Evolutionary conservation across 2,329 filamentous ascomycete species (phyloP), one percentile per base, ranked within the genome.

Genomic region (Ophiostoma sp.): DNA sequence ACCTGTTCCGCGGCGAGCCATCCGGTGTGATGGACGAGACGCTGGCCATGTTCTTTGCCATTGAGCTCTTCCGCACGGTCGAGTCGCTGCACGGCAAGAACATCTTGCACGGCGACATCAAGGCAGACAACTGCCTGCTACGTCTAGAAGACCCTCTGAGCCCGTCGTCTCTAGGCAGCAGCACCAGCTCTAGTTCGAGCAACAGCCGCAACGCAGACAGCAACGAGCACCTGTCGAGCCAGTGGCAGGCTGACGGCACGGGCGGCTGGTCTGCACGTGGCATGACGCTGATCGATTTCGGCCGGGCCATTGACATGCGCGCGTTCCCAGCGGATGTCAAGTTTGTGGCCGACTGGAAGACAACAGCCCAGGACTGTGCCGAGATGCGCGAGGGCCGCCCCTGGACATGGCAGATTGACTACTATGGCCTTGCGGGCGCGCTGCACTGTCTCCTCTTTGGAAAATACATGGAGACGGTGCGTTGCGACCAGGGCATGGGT

Each of bases 361-460:
- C 93, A 0, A 89, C 89, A 19, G 88, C 92, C 31, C 91, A 94
- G 70, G 96, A 99, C 82, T 99, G 96, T 82, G 92, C 93, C 22
- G 96, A 99, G 85, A 97, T 98, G 89, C 92, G 95, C 64, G 95
- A 99, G 83, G 89, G 94, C 73, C 88, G 95, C 0, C 94, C 95
- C 0, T 99, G 96, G 96, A 98, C 95, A 1, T 98, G 94, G 85
- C 96, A 99, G 81, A 93, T 98, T 77, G 96, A 99, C 84, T 97
- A 98, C 78, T 93, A 97, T 81, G 96, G 96, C 15, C 87, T 98
- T 0, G 96, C 96, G 0, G 94, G 94, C 4, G 93, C 93, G 31
- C 86, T 98, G 4, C 94, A 99, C 82, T 92, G 90, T 59, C 88
- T 99, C 78, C 88, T 99, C 3, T 99, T 98, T 80, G 95, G 96